Conservation (phyloP, 23 red algal species). For the Pyropia haitanensis region DNA sequence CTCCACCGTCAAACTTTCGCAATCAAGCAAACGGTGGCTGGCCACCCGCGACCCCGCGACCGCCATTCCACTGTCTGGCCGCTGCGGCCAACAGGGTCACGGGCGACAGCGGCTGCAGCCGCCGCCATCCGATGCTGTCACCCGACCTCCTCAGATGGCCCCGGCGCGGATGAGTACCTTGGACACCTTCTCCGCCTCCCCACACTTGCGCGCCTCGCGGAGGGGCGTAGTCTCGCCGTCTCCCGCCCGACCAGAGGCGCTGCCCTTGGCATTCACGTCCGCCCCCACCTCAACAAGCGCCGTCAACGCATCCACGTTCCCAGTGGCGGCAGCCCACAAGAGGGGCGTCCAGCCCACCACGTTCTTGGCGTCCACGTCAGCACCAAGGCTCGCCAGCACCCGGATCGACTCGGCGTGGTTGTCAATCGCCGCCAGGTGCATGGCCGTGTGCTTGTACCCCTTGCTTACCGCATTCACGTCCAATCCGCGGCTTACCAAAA, state of each 20-base stretch:
- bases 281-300: constrained; percentile 21
- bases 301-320: not conserved
- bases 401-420: constrained; percentile 18
- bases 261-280: constrained; percentile 7
- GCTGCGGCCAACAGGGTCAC: too few species aligned
- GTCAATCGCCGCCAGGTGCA: constrained; percentile 38
- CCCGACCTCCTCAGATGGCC: not conserved
- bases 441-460: constrained; percentile 25
- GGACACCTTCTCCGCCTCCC: constrained; percentile 1
- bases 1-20: too few species aligned
- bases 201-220: constrained; percentile 17
- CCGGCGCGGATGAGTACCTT: constrained; percentile 15
- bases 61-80: too few species aligned
- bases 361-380: constrained; percentile 14
- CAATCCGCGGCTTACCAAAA: constrained; percentile 6
- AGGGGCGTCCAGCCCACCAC: constrained; percentile 33
- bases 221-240: constrained; percentile 12
- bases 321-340: constrained; percentile 34
- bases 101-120: too few species aligned
- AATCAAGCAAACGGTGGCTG: too few species aligned
- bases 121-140: too few species aligned
- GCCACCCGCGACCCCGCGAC: too few species aligned
- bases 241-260: not conserved
- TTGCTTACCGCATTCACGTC: constrained; percentile 14
- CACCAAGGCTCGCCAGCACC: not conserved